Evolutionary conservation across 202 grass and related monocot species (phyloP).

Genomic region (Panicum hallii): DNA sequence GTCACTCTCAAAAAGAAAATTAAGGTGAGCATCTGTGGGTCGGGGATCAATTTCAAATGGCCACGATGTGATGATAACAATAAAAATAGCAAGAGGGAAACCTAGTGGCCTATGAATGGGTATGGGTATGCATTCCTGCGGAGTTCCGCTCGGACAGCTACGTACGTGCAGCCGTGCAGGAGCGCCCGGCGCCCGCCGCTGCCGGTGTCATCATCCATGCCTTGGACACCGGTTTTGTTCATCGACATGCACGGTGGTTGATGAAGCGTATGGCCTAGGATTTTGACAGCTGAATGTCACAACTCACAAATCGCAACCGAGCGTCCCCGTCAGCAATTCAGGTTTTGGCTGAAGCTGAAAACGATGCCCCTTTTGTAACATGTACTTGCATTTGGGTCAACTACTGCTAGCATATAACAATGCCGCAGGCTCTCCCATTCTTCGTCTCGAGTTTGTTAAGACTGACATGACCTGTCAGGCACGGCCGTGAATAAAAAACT

Average conservation of each 20-base stretch:
- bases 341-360: not conserved
- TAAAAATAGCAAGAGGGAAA: not conserved
- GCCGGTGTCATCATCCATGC: not conserved
- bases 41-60: not conserved
- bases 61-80: not conserved
- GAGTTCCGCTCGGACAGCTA: not conserved
- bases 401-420: not conserved
- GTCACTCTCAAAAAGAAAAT: too few species aligned
- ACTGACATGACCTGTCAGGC: not conserved
- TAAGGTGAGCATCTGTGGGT: not conserved
- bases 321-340: not conserved
- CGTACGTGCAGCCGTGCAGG: not conserved
- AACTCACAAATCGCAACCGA: not conserved
- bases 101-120: constrained; percentile 4
- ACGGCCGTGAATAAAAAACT: not conserved
- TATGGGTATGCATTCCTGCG: not conserved
- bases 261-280: not conserved
- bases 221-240: not conserved
- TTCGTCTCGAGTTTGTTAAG: not conserved
- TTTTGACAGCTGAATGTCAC: not conserved
- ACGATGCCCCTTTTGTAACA: too few species aligned
- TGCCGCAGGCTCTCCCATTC: not conserved
- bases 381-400: not conserved
- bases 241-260: not conserved
- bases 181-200: not conserved